Base-by-base conservation (phyloP, 768 basidiomycete species). In the Termitomyces sp. region DNA sequence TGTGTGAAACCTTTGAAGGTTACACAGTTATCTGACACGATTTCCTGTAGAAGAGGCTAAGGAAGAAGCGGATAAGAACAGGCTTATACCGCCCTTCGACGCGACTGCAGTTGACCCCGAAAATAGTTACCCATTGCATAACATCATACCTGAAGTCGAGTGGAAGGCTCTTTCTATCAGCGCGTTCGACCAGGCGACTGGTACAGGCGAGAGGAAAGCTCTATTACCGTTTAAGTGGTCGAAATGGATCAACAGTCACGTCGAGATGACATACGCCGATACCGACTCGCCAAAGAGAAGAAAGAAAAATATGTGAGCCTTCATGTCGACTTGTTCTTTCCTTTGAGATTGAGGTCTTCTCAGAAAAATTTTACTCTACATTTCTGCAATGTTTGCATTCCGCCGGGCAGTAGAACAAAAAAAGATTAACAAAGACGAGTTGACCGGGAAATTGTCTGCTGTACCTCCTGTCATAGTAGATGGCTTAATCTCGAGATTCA, bases 361-460 rank as follows among this genome's bases (percentile, higher is more conserved):
- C 66, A 93, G 92, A 50, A 89, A 88, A 73, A 82, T 90, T 49
- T 65, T 94, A 33, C 75, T 88, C 58, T 95, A 93, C 74, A 87
- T 96, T 62, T 85, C 93, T 1, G 75, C 82, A n/a, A 87, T 98
- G 81, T 75, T 95, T 59, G 75, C 81, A 9, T 89, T 95, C 73
- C 80, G 83, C 47, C 76, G 77, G 62, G 67, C 78, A 0, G 72
- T 78, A 7, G 64, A 68, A 57, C 73, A 73, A 58, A 75, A 76
- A 57, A 54, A 72, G 71, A 62, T 82, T 66, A 69, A 82, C 46
- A 82, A 85, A 64, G 78, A 81, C 12, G 74, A 75, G 15, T 58
- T 91, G 8, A 74, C 79, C 42, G 82, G 87, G 48, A 81, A 81
- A 58, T 73, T 96, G 58, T 65, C 77, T 0, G 71, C 73, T 3